Conservation (phyloP, 1,139 yeast genomes). For the Lodderomyces orthopsilosis region DNA sequence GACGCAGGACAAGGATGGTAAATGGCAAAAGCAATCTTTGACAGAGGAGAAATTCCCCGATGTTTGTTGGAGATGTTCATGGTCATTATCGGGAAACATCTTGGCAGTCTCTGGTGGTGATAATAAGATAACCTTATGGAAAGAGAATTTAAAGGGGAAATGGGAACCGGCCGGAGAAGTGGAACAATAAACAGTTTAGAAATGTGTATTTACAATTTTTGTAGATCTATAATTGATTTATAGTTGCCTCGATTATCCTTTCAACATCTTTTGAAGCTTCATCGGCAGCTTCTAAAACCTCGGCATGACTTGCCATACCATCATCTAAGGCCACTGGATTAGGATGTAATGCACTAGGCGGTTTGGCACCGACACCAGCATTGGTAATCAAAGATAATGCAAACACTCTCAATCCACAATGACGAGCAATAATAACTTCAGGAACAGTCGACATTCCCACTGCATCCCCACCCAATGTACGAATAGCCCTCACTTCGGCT, state of each 20-base stretch:
- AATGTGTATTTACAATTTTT: background rate
- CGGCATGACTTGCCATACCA: constrained; percentile 88
- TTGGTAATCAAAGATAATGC: constrained; percentile 89
- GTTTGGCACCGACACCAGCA: constrained; percentile 69
- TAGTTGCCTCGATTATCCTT: constrained; percentile 60
- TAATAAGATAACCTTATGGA: constrained; percentile 94
- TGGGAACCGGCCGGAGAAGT: constrained; percentile 98
- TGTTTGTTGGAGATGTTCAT: constrained; percentile 97
- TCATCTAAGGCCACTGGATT: constrained; percentile 54
- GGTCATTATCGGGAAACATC: constrained; percentile 95
- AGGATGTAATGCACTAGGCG: constrained; percentile 67
- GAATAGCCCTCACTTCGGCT: constrained; percentile 82
- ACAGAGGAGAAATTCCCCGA: constrained; percentile 87
- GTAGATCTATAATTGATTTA: constrained; percentile 40
- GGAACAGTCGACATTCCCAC: constrained; percentile 99
- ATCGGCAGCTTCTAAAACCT: constrained; percentile 80
- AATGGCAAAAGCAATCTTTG: constrained; percentile 79
- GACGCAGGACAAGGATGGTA: constrained; percentile 68
- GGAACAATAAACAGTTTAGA: constrained; percentile 49
- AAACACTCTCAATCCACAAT: constrained; percentile 73
- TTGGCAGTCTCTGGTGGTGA: constrained; percentile 97
- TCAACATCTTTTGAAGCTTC: constrained; percentile 82
- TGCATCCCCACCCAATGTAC: constrained; percentile 80
- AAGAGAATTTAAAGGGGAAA: constrained; percentile 86
- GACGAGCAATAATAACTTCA: constrained; percentile 90